phyloP scores from a whole-genome alignment of 1,284 basidiomycete species.

The Sporisorium reilianum region DNA sequence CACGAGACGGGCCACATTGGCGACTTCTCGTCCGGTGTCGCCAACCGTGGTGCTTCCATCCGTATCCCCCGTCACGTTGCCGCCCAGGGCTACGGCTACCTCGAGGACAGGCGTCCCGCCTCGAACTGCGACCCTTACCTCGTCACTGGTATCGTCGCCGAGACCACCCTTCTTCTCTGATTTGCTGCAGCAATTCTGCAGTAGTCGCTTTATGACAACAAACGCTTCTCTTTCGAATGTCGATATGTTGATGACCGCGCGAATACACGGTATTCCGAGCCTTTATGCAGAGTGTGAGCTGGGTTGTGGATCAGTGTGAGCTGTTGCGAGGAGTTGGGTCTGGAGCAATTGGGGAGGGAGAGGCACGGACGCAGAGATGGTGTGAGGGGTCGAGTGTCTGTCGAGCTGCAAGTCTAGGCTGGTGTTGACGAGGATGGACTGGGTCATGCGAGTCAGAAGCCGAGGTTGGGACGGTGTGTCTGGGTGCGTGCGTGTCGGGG shows the following conservation, averaged over 20 bases:
- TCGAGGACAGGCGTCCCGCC: constrained; percentile 74
- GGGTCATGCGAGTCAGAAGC: no score
- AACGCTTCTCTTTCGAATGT: constrained; percentile 12
- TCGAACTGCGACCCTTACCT: constrained; percentile 89
- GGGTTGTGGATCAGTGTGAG: not conserved
- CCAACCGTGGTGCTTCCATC: constrained; percentile 85
- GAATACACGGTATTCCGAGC: not conserved
- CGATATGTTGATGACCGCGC: not conserved
- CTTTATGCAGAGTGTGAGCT: not conserved
- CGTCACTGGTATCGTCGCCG: constrained; percentile 80
- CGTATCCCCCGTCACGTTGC: constrained; percentile 89
- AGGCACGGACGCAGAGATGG: no score
- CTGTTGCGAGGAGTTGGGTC: not conserved
- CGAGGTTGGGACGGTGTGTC: no score
- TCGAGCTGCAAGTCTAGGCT: no score
- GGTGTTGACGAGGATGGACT: no score
- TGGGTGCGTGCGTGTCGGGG: no score
- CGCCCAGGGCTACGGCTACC: constrained; percentile 91
- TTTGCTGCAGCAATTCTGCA: constrained; percentile 1
- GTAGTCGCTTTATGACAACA: no score
- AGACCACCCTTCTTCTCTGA: constrained; percentile 77
- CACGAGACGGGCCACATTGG: constrained; percentile 94
- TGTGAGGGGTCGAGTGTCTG: no score
- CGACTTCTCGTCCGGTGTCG: constrained; percentile 91
- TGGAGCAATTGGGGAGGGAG: no score